Percentiles rank a stretch among this genome's conserved stretches.
Conservation (phyloP, 225 moss, liverwort and hornwort species). For the Climacium dendroides region DNA sequence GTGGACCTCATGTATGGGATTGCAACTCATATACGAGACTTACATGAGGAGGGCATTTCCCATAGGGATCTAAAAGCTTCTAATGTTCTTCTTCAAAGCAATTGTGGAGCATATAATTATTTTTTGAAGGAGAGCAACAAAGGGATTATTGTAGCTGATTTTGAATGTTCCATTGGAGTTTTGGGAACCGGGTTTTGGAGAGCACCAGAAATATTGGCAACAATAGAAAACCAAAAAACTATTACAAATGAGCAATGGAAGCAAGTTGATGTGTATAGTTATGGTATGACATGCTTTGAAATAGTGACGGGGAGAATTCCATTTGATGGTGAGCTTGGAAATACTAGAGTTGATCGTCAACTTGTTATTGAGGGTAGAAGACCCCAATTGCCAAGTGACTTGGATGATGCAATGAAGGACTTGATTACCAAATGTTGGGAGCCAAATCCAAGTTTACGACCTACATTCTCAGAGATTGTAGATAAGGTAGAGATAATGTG, state of each 20-base stretch:
- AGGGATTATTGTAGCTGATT: not conserved
- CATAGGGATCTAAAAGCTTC: too few species aligned
- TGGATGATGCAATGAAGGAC: not conserved
- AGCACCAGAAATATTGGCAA: not conserved
- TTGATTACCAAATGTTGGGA: not conserved
- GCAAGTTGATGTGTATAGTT: not conserved
- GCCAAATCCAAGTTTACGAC: not conserved
- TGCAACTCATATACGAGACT: too few species aligned
- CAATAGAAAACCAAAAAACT: accelerated
- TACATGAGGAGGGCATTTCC: too few species aligned
- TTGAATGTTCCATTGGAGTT: not conserved
- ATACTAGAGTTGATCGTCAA: not conserved
- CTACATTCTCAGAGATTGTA: not conserved
- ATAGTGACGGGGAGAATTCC: not conserved
- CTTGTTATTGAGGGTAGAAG: not conserved
- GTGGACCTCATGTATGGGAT: too few species aligned
- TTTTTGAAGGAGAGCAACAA: too few species aligned
- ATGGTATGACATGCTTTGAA: not conserved
- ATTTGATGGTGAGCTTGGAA: not conserved
- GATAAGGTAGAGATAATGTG: not conserved
- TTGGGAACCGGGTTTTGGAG: not conserved
- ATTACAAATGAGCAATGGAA: not conserved
- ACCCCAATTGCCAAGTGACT: not conserved
- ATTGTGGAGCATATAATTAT: too few species aligned
- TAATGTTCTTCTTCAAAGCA: too few species aligned